Conservation (phyloP, 2,329 filamentous ascomycete genomes). For the Xylariaceae sp. region DNA sequence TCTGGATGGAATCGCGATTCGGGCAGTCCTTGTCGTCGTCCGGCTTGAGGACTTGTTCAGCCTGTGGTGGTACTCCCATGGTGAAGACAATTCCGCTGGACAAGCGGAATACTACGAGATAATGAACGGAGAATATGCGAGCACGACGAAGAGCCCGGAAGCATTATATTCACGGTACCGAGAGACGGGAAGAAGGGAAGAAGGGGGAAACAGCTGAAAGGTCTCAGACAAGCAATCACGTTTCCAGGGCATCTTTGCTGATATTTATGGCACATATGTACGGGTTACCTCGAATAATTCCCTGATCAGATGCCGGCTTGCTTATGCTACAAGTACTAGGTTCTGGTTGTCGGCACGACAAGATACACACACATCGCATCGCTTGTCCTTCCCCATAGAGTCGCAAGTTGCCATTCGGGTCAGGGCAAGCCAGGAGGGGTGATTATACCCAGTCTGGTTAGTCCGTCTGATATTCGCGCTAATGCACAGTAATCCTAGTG, state of each 20-base stretch:
- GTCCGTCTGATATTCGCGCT: background rate
- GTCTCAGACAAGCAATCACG: background rate
- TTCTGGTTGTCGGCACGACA: no score
- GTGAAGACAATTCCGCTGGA: conserved; percentile 28
- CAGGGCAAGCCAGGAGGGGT: no score
- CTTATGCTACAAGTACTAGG: no score
- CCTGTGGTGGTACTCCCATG: conserved; percentile 27
- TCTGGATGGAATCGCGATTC: conserved; percentile 20
- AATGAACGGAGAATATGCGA: conserved; percentile 23
- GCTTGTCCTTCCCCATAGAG: no score
- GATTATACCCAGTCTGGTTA: background rate
- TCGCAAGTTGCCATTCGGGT: no score
- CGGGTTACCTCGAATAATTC: no score
- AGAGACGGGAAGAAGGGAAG: background rate
- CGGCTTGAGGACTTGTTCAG: conserved; percentile 1
- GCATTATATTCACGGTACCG: conserved; percentile 21
- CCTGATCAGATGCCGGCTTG: no score
- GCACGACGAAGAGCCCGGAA: conserved; percentile 16
- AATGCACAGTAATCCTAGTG: background rate
- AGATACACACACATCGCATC: no score
- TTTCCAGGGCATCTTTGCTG: no score
- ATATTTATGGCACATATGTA: no score
- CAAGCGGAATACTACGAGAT: conserved; percentile 29
- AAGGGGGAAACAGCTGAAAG: background rate
- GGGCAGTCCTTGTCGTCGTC: conserved; percentile 22